Evolutionary conservation across 257 asterid genomes (phyloP).

Genomic region (Paulownia fortunei): DNA sequence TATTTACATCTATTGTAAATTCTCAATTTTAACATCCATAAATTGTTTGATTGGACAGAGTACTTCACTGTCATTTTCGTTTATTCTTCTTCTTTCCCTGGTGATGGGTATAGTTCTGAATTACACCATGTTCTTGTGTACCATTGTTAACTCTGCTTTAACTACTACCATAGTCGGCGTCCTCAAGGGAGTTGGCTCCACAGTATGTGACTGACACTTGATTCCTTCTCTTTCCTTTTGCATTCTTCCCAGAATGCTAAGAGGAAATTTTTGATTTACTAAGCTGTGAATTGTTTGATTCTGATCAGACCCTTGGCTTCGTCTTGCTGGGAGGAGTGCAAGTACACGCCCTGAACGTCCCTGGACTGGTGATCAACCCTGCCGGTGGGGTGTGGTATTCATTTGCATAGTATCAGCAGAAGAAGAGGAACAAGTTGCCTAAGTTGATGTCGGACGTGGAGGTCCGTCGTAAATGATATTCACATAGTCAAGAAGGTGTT

Average conservation of each 20-base stretch:
- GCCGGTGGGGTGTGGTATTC: conserved; percentile 96
- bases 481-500: neutral
- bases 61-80: conserved; percentile 60
- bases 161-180: conserved; percentile 98
- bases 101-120: conserved; percentile 94
- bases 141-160: conserved; percentile 94
- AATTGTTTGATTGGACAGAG: conserved; percentile 58
- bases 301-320: conserved; percentile 76
- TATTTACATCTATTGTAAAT: neutral
- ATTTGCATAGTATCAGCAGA: conserved; percentile 75
- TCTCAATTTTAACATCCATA: neutral
- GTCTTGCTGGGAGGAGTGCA: conserved; percentile 87
- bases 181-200: conserved; percentile 96
- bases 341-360: conserved; percentile 80
- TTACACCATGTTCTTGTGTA: conserved; percentile 98
- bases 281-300: conserved; percentile 4
- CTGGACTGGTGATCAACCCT: conserved; percentile 89
- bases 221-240: conserved; percentile 2
- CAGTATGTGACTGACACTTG: conserved; percentile 51
- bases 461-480: conserved; percentile 56
- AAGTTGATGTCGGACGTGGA: conserved; percentile 58
- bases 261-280: neutral
- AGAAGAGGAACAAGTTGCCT: conserved; percentile 67
- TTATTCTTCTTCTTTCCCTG: conserved; percentile 75
- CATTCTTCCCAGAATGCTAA: neutral